Percentiles rank a stretch among this genome's conserved stretches.
These are phyloP conservation scores for Fusarium sp. DNA, from an alignment of 2,329 filamentous ascomycete genomes.

Conservation along the genomic window DNA sequence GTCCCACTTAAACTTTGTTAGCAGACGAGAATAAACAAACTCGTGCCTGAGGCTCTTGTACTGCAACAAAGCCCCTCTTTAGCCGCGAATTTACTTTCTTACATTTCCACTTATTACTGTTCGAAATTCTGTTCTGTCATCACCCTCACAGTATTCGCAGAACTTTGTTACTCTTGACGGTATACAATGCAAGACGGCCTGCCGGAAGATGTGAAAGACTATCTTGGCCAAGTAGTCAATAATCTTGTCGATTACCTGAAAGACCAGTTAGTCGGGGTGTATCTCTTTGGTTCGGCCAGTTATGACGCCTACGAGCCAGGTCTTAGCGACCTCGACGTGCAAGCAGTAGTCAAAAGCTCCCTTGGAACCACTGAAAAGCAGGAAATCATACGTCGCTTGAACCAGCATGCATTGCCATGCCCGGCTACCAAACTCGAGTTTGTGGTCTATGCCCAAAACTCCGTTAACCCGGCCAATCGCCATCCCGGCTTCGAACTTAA, in stretches of 20 bases:
- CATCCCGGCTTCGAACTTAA: slow-evolving; percentile 25
- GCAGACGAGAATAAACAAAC: no score
- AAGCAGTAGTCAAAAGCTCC: slow-evolving; percentile 2
- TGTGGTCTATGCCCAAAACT: slow-evolving; percentile 9
- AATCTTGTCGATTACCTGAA: neutral
- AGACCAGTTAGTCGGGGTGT: slow-evolving; percentile 13
- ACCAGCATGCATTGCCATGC: neutral
- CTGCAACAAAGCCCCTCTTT: no score
- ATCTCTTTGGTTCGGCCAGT: slow-evolving; percentile 30
- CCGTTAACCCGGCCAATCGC: neutral
- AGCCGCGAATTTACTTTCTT: no score
- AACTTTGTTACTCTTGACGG: no score
- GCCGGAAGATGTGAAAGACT: neutral
- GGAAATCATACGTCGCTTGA: neutral
- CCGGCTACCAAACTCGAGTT: slow-evolving; percentile 26
- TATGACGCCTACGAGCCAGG: slow-evolving; percentile 15
- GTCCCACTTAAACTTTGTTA: no score
- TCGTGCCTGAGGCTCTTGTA: no score
- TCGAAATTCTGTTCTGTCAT: no score
- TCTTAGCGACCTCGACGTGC: slow-evolving; percentile 21
- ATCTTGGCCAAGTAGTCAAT: neutral
- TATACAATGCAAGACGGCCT: neutral
- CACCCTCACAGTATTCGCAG: no score
- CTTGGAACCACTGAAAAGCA: neutral
- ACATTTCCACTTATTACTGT: no score